A percentile compares a stretch with the other conserved stretches of the same genome.
Conservation (phyloP, 179 eudicot genomes). For the Nepenthes alata region DNA sequence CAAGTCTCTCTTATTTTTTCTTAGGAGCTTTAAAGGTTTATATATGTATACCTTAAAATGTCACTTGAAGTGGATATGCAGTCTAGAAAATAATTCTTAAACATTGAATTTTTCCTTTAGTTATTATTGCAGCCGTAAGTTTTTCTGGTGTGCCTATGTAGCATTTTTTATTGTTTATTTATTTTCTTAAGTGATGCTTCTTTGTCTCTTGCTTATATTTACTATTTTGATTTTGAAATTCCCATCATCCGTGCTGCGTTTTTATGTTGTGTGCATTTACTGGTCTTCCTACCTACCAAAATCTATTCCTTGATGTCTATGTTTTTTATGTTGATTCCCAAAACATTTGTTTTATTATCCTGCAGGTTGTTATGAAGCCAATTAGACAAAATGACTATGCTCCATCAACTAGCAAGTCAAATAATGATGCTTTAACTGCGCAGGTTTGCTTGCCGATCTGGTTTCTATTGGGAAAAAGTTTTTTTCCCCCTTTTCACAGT, state of each 20-base stretch:
- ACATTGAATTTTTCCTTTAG: not conserved
- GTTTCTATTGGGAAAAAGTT: too few species aligned
- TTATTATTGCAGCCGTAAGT: not conserved
- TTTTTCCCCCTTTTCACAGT: too few species aligned
- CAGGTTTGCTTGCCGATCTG: conserved; percentile 39
- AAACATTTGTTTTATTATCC: not conserved
- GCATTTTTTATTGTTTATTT: not conserved
- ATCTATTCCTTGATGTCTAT: not conserved
- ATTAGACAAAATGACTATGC: conserved; percentile 36
- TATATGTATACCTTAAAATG: not conserved
- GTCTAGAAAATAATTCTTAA: not conserved
- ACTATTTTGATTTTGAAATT: not conserved
- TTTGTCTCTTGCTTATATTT: not conserved
- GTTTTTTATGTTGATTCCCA: not conserved
- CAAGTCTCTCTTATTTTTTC: conserved; percentile 56
- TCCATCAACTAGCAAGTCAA: conserved; percentile 43
- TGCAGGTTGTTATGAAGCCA: conserved; percentile 53
- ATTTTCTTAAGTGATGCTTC: not conserved
- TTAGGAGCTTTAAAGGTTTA: conserved; percentile 72
- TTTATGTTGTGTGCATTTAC: too few species aligned
- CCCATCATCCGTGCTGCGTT: too few species aligned
- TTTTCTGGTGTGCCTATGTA: not conserved
- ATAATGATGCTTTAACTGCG: conserved; percentile 54
- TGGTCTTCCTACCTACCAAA: too few species aligned
- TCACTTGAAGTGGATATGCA: not conserved